Percentiles rank a stretch among this genome's conserved stretches.
These are phyloP conservation scores for Macadamia tetraphylla DNA, from an alignment of 164 flowering plant genomes.

Conservation along the genomic window DNA sequence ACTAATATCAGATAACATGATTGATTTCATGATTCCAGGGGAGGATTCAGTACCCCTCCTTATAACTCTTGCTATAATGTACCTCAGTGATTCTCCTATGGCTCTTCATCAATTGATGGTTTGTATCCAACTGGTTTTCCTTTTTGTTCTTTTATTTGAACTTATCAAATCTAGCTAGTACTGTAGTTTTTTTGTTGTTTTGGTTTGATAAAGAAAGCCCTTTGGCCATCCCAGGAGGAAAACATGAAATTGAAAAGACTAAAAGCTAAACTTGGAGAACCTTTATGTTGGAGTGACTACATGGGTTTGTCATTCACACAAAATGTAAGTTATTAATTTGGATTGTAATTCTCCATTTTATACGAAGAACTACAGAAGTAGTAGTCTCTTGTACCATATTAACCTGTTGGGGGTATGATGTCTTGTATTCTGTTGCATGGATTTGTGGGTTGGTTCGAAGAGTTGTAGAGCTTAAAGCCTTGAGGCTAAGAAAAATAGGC, in stretches of 20 bases:
- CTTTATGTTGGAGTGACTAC: slow-evolving; percentile 77
- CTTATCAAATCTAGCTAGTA: too few species aligned
- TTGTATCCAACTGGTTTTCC: slow-evolving; percentile 12
- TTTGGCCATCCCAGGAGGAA: slow-evolving; percentile 58
- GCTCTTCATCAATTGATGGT: slow-evolving; percentile 55
- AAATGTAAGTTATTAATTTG: slow-evolving; percentile 44
- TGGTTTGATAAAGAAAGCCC: background rate
- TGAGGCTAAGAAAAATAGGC: too few species aligned
- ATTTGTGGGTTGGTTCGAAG: too few species aligned
- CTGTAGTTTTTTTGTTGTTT: background rate
- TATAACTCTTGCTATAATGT: slow-evolving; percentile 86
- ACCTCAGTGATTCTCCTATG: slow-evolving; percentile 60
- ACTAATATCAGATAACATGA: slow-evolving; percentile 53
- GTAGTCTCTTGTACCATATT: background rate
- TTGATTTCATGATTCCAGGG: slow-evolving; percentile 98
- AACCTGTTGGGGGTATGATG: too few species aligned
- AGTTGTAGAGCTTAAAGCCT: too few species aligned
- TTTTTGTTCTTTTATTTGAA: too few species aligned
- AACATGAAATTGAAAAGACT: slow-evolving; percentile 69
- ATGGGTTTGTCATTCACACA: slow-evolving; percentile 84
- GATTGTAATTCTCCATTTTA: background rate
- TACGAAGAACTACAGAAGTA: background rate
- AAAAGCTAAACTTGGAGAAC: slow-evolving; percentile 34
- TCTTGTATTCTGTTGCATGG: too few species aligned
- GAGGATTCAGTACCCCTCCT: slow-evolving; percentile 83